phyloP scores from a whole-genome alignment of 163 green algal species.

The Scenedesmus sp. region DNA sequence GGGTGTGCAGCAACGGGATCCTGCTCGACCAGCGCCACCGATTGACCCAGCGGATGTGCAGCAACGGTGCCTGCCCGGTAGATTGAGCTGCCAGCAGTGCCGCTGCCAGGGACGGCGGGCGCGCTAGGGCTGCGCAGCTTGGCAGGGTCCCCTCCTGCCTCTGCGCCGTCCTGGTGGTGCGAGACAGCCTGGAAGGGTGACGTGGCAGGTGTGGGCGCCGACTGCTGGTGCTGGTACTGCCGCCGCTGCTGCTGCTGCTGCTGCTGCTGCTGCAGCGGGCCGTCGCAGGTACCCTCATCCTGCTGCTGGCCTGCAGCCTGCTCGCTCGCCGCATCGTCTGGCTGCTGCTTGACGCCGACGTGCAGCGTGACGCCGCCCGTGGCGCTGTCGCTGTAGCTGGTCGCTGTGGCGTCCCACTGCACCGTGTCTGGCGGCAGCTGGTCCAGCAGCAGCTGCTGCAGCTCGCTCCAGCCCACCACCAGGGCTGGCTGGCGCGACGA shows the following conservation, averaged over 20 bases:
- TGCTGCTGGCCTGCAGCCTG: neutral
- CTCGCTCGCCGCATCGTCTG: neutral
- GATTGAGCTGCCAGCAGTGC: neutral
- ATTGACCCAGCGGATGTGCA: neutral
- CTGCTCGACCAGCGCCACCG: neutral
- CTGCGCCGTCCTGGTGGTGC: neutral
- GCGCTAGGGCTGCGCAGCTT: neutral
- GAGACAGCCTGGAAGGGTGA: neutral
- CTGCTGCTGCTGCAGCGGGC: neutral
- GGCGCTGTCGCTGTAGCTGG: neutral
- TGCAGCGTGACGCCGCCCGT: neutral
- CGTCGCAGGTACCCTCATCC: neutral
- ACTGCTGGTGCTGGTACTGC: neutral
- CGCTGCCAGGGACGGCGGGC: neutral
- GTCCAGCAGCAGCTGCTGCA: conserved; percentile 53
- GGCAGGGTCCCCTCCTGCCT: neutral
- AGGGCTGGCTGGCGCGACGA: conserved; percentile 15
- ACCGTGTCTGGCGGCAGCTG: conserved; percentile 46
- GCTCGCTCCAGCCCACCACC: conserved; percentile 53
- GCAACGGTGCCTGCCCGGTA: neutral
- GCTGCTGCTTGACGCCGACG: neutral
- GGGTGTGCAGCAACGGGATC: neutral
- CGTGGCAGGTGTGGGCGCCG: neutral
- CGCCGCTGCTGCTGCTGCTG: neutral
- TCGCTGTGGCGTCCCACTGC: conserved; percentile 6